A percentile compares a stretch with the other conserved stretches of the same genome.
Conservation (phyloP, 192 early-diverging fungal species). For the Linnemannia exigua region DNA sequence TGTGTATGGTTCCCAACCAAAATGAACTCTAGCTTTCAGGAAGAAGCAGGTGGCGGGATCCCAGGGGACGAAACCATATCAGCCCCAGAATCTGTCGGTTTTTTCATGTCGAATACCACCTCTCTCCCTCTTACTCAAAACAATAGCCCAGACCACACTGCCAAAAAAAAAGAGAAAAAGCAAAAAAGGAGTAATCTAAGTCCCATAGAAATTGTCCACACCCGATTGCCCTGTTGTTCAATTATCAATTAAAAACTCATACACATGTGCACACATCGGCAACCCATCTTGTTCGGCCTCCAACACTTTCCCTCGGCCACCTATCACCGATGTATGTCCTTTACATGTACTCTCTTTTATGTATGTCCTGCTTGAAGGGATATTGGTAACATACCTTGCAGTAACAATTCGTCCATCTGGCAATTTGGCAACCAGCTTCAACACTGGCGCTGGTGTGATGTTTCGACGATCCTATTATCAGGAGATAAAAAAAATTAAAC, state of each 20-base stretch:
- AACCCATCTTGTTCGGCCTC: background rate
- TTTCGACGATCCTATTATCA: constrained; percentile 68
- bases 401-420: constrained; percentile 37
- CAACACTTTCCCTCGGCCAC: background rate
- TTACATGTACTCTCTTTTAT: background rate
- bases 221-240: too few relatives aligned
- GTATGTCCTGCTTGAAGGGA: background rate
- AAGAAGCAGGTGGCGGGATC: background rate
- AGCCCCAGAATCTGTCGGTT: background rate
- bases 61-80: background rate
- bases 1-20: background rate
- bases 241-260: too few relatives aligned
- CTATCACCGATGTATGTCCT: background rate
- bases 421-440: constrained; percentile 67
- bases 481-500: background rate
- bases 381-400: constrained; percentile 38
- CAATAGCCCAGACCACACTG: too few relatives aligned
- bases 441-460: constrained; percentile 75
- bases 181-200: too few relatives aligned
- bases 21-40: background rate
- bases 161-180: background rate
- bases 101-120: background rate
- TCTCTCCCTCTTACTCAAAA: background rate
- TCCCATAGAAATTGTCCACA: too few relatives aligned
- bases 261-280: too few relatives aligned